phyloP scores from a whole-genome alignment of 805 yeast species.

The Yarrowia osloensis region DNA sequence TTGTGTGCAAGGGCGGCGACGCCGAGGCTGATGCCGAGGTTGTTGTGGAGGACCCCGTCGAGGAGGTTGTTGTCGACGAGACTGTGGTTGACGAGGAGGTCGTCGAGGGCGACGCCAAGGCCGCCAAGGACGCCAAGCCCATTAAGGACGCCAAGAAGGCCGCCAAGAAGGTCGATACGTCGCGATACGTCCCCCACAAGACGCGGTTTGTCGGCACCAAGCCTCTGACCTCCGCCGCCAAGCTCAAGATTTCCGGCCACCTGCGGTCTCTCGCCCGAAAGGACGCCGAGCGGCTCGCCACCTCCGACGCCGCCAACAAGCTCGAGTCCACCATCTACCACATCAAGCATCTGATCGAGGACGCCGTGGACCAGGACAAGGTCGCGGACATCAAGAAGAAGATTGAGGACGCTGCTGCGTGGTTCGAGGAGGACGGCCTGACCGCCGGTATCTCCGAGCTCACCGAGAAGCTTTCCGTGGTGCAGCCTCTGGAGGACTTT shows the following conservation, averaged over 20 bases:
- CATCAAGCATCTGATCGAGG: constrained; percentile 59
- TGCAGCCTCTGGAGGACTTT: constrained; percentile 10
- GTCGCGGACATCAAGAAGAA: constrained; percentile 48
- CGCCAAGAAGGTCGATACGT: constrained; percentile 32
- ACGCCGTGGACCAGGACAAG: constrained; percentile 49
- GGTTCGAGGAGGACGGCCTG: constrained; percentile 77
- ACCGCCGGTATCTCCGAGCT: constrained; percentile 42
- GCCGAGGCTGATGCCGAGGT: constrained; percentile 31
- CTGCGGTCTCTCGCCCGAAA: constrained; percentile 54
- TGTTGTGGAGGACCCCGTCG: constrained; percentile 16
- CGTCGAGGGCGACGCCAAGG: constrained; percentile 31
- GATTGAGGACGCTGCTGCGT: constrained; percentile 55
- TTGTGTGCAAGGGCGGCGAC: constrained; percentile 25
- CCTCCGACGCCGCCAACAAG: constrained; percentile 63
- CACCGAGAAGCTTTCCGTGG: constrained; percentile 13
- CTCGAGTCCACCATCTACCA: constrained; percentile 75
- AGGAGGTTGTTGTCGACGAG: constrained; percentile 2
- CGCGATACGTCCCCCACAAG: constrained; percentile 36
- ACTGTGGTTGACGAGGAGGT: not conserved
- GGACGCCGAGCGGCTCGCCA: constrained; percentile 56
- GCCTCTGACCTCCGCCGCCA: constrained; percentile 54
- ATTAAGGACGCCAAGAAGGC: constrained; percentile 32
- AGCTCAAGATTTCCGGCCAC: constrained; percentile 50
- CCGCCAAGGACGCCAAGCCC: constrained; percentile 34
- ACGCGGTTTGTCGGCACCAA: constrained; percentile 47